Percentiles rank a stretch among this genome's conserved stretches.
Evolutionary conservation across 352 stramenopile species (phyloP).

Genomic region (Saprolegnia parasitica): DNA sequence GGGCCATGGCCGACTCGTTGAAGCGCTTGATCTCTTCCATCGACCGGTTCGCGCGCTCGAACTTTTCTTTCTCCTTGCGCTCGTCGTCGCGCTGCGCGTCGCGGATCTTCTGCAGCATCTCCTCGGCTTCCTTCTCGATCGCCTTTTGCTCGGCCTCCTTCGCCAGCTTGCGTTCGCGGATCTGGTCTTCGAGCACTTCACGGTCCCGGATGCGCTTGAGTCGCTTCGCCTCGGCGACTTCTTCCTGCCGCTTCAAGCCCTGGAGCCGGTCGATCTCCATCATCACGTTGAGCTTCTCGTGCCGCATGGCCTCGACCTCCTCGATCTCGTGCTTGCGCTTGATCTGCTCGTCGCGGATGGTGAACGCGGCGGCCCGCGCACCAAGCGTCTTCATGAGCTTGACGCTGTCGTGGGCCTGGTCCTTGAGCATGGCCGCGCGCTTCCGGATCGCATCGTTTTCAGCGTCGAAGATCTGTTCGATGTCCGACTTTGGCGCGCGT

Average conservation of each 20-base stretch:
- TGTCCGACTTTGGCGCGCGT: slow-evolving; percentile 67
- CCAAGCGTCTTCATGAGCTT: slow-evolving; percentile 93
- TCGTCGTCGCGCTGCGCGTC: slow-evolving; percentile 60
- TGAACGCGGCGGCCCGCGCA: slow-evolving; percentile 88
- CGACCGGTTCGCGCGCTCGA: slow-evolving; percentile 44
- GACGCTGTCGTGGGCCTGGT: slow-evolving; percentile 85
- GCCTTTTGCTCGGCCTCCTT: slow-evolving; percentile 60
- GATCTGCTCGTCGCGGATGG: slow-evolving; percentile 91
- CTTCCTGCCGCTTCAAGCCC: slow-evolving; percentile 87
- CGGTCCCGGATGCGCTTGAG: slow-evolving; percentile 73
- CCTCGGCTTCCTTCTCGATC: slow-evolving; percentile 76
- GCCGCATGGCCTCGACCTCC: slow-evolving; percentile 83
- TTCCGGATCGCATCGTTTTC: slow-evolving; percentile 62
- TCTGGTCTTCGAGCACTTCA: slow-evolving; percentile 87
- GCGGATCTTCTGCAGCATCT: slow-evolving; percentile 87
- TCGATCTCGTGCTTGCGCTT: slow-evolving; percentile 58
- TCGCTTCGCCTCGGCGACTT: slow-evolving; percentile 85
- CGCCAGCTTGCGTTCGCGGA: slow-evolving; percentile 50
- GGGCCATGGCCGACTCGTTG: slow-evolving; percentile 49
- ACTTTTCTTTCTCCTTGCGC: slow-evolving; percentile 67
- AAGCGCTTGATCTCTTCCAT: slow-evolving; percentile 75
- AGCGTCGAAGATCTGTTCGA: slow-evolving; percentile 65
- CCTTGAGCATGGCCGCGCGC: slow-evolving; percentile 51
- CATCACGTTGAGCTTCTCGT: slow-evolving; percentile 91
- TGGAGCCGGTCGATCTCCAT: slow-evolving; percentile 94